These are phyloP conservation scores for Chenopodium suecicum DNA, from an alignment of 148 eudicot species.

Conservation along the genomic window DNA sequence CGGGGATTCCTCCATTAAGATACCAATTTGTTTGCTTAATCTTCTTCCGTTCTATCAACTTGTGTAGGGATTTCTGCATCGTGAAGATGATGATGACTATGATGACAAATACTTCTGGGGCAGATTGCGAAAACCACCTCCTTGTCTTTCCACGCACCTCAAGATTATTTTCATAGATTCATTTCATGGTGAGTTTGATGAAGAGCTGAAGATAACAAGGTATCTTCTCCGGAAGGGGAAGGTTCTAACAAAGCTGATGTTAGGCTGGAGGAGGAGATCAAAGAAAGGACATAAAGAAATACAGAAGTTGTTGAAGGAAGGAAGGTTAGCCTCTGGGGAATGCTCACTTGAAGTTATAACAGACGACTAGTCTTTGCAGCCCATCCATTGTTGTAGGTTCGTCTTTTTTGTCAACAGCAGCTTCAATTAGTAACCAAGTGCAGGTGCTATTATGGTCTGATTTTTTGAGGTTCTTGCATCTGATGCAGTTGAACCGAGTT, in stretches of 20 bases:
- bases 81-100: not conserved
- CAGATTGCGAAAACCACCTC: not conserved
- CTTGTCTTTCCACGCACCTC: constrained; percentile 1
- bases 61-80: not conserved
- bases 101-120: constrained; percentile 17
- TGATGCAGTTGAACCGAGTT: too few relatives aligned
- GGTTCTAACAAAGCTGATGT: not conserved
- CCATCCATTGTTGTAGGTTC: too few relatives aligned
- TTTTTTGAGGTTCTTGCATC: too few relatives aligned
- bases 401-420: too few relatives aligned
- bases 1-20: too few relatives aligned
- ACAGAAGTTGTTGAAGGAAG: not conserved
- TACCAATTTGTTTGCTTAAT: not conserved
- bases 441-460: too few relatives aligned
- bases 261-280: not conserved
- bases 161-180: not conserved
- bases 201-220: constrained; percentile 3
- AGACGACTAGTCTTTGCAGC: too few relatives aligned
- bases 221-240: constrained; percentile 7
- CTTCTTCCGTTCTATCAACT: not conserved
- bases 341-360: not conserved
- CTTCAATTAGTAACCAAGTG: too few relatives aligned
- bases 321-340: constrained; percentile 4
- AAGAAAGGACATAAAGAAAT: not conserved
- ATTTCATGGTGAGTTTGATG: not conserved